Conservation (phyloP, 176 grass and related monocot species). For the bread wheat (Triticum aestivum) region DNA sequence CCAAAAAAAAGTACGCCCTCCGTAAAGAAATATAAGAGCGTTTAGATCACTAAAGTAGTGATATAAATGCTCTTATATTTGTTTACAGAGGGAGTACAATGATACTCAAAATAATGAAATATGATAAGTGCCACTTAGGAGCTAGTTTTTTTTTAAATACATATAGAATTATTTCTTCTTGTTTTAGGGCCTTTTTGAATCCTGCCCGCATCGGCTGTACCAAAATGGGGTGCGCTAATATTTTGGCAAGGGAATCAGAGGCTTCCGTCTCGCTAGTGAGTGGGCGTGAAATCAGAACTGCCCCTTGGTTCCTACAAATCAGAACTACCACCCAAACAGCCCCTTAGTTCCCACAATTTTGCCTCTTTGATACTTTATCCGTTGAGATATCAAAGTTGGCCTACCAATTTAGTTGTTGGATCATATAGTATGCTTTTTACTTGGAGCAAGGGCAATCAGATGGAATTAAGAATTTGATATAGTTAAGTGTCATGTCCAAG, state of each 20-base stretch:
- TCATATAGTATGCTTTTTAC: neutral
- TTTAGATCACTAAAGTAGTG: no score
- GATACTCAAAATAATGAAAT: neutral
- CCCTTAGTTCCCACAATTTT: neutral
- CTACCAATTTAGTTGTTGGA: neutral
- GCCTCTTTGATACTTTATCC: neutral
- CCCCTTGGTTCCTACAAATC: neutral
- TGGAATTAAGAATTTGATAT: neutral
- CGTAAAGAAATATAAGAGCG: no score
- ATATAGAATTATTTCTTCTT: neutral
- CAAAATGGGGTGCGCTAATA: neutral
- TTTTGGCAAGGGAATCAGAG: neutral
- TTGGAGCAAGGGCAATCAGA: neutral
- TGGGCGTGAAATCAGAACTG: neutral
- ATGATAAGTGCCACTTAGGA: neutral
- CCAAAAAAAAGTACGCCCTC: no score
- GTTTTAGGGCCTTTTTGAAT: neutral
- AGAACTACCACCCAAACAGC: neutral
- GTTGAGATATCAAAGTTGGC: neutral
- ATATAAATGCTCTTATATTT: no score
- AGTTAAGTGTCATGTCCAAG: neutral
- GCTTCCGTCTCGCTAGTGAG: neutral
- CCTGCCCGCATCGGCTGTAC: no score
- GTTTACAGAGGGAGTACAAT: no score
- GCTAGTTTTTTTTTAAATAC: neutral